Evolutionary conservation across 2,329 filamentous ascomycete genomes (phyloP).

Genomic region (Venturiaceae sp.): DNA sequence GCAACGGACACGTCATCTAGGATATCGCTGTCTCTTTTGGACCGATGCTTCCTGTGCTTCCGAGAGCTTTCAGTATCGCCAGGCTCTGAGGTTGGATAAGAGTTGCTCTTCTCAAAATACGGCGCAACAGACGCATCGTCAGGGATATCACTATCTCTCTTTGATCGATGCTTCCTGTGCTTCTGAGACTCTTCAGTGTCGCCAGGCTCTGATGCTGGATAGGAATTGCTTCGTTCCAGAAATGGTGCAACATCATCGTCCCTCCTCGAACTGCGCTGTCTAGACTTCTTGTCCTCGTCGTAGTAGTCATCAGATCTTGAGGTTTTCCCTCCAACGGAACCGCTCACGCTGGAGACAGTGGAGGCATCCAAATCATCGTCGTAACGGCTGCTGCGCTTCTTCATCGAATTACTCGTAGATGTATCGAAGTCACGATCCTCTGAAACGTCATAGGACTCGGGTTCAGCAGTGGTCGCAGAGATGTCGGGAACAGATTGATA

Average conservation of each 20-base stretch:
- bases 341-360: neutral
- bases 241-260: neutral
- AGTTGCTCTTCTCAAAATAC: neutral
- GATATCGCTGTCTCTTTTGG: conserved; percentile 15
- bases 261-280: neutral
- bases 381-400: neutral
- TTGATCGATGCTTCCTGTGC: conserved; percentile 24
- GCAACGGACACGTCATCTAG: conserved; percentile 6
- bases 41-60: conserved; percentile 25
- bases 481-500: neutral
- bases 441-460: conserved; percentile 16
- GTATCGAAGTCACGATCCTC: neutral
- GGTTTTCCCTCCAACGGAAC: neutral
- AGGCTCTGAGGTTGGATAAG: conserved; percentile 5
- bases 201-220: conserved; percentile 3
- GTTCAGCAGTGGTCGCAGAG: conserved; percentile 12
- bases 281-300: conserved; percentile 6
- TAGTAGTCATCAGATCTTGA: conserved; percentile 3
- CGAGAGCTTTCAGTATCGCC: conserved; percentile 14
- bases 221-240: neutral
- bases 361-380: conserved; percentile 7
- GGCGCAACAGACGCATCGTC: neutral
- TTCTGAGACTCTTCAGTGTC: conserved; percentile 16
- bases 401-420: neutral
- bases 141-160: conserved; percentile 13